A percentile compares a stretch with the other conserved stretches of the same genome.
These are phyloP conservation scores for Neoconidiobolus thromboides DNA, from an alignment of 371 early-diverging fungal genomes.

Conservation along the genomic window DNA sequence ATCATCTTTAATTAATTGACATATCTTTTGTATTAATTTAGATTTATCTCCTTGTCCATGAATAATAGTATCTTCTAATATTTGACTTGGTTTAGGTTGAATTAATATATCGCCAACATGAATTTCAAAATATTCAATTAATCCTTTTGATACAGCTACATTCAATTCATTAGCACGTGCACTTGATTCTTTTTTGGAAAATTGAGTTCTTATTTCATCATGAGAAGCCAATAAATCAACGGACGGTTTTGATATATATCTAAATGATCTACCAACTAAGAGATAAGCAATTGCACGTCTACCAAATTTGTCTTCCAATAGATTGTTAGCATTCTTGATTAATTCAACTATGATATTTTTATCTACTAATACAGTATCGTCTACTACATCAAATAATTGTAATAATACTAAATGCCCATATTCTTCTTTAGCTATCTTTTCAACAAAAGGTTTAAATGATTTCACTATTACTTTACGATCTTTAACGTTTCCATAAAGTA, in stretches of 20 bases:
- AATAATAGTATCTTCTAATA: constrained; percentile 45
- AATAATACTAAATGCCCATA: constrained; percentile 76
- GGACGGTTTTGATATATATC: constrained; percentile 42
- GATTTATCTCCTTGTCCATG: constrained; percentile 24
- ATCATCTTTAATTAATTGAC: neutral
- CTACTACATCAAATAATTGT: constrained; percentile 66
- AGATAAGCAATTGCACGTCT: constrained; percentile 53
- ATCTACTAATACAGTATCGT: constrained; percentile 78
- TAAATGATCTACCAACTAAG: constrained; percentile 46
- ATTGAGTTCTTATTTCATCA: constrained; percentile 34
- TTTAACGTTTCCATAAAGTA: constrained; percentile 55
- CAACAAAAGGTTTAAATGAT: constrained; percentile 60
- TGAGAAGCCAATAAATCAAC: constrained; percentile 34
- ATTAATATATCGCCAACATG: constrained; percentile 27
- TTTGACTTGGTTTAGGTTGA: constrained; percentile 44
- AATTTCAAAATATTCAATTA: constrained; percentile 34
- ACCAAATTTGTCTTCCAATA: constrained; percentile 48
- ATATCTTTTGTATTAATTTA: constrained; percentile 2
- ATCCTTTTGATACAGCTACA: constrained; percentile 25
- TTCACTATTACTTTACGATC: constrained; percentile 82
- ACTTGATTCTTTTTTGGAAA: constrained; percentile 53
- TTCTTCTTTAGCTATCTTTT: constrained; percentile 71
- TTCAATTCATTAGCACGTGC: constrained; percentile 40
- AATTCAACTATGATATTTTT: constrained; percentile 32
- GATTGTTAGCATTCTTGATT: constrained; percentile 27